Conservation (phyloP, 2,329 filamentous ascomycete species). For the Monilinia fructigena region DNA sequence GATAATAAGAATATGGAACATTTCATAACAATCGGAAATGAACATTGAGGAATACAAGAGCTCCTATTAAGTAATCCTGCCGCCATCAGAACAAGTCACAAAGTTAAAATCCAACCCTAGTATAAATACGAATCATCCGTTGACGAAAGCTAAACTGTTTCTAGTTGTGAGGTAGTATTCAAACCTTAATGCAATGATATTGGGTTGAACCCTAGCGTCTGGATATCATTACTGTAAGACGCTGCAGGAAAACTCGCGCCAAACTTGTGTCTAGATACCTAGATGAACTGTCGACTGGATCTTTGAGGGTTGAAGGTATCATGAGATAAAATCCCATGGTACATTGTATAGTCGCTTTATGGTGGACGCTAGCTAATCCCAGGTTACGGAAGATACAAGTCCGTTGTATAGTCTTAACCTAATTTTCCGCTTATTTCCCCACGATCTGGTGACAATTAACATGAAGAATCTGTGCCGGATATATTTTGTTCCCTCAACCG, state of each 20-base stretch:
- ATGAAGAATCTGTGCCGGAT: background rate
- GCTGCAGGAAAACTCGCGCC: no score
- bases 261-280: background rate
- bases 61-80: no score
- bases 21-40: no score
- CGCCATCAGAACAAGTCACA: no score
- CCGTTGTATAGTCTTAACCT: background rate
- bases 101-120: no score
- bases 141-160: background rate
- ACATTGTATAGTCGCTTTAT: no score
- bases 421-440: background rate
- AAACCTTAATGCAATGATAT: background rate
- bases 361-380: background rate
- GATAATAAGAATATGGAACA: no score
- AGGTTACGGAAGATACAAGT: constrained; percentile 3
- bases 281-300: no score
- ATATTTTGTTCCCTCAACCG: background rate
- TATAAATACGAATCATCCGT: no score
- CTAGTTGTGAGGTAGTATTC: background rate
- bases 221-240: no score
- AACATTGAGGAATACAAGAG: no score
- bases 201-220: background rate
- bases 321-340: background rate
- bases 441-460: constrained; percentile 11
- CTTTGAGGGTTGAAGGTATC: background rate